Conservation (phyloP, 1,139 yeast species). For the Lodderomyces elongisporus region DNA sequence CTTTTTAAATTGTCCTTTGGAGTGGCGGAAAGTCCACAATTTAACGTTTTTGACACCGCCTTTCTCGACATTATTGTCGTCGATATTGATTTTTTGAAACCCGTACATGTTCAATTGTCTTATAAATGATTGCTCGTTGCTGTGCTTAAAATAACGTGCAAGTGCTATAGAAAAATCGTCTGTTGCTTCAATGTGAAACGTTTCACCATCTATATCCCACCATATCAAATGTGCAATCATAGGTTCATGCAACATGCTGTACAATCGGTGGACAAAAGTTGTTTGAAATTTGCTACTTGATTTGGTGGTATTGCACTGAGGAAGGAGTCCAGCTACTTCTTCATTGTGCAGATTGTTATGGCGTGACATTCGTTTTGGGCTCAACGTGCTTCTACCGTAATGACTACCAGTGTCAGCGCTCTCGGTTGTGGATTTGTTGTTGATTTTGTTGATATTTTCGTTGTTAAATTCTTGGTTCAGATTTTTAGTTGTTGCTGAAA, state of each 20-base stretch:
- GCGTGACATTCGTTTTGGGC: no score
- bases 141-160: constrained; percentile 68
- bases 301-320: background rate
- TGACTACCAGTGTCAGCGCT: no score
- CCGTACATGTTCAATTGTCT: constrained; percentile 79
- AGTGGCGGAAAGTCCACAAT: constrained; percentile 69
- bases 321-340: constrained; percentile 35
- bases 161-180: constrained; percentile 57
- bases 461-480: constrained; percentile 2
- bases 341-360: no score
- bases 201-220: constrained; percentile 37
- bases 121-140: constrained; percentile 74
- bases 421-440: no score
- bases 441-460: constrained; percentile 1
- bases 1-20: constrained; percentile 57
- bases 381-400: no score
- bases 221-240: constrained; percentile 43
- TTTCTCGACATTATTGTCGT: constrained; percentile 22
- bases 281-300: constrained; percentile 36
- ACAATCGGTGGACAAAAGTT: constrained; percentile 59
- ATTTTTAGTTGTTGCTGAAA: no score
- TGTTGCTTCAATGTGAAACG: constrained; percentile 41
- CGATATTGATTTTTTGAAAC: constrained; percentile 67
- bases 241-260: constrained; percentile 57
- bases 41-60: constrained; percentile 4